These are phyloP conservation scores for Parathielavia appendiculata DNA, from an alignment of 495 filamentous ascomycete genomes.

Conservation along the genomic window DNA sequence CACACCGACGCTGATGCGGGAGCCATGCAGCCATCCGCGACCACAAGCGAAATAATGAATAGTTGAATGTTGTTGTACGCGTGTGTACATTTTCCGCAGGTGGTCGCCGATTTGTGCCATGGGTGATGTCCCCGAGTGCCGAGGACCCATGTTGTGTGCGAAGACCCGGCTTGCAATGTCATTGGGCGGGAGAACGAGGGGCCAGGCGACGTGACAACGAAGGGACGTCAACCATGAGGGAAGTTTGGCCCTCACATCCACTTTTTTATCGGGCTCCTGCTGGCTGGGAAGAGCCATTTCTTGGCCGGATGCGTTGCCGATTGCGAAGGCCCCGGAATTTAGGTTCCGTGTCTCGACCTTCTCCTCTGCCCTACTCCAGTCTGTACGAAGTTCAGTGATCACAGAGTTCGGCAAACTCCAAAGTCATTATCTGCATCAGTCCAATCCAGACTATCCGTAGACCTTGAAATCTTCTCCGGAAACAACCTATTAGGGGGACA, in stretches of 20 bases:
- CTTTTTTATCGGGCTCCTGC: too few species aligned
- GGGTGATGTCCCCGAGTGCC: constrained; percentile 17
- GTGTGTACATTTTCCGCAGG: constrained; percentile 3
- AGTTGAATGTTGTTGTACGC: constrained; percentile 5
- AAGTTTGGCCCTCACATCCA: neutral
- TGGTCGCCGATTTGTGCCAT: constrained; percentile 20
- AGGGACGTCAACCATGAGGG: neutral
- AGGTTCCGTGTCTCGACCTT: too few species aligned
- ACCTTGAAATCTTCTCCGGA: neutral
- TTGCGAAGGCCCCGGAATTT: too few species aligned
- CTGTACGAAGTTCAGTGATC: too few species aligned
- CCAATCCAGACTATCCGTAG: too few species aligned
- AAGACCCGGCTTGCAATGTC: neutral
- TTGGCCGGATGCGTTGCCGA: too few species aligned
- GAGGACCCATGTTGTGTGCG: constrained; percentile 8
- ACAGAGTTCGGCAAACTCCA: too few species aligned
- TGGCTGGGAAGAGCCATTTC: too few species aligned
- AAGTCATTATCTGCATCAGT: too few species aligned
- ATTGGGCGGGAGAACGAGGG: constrained; percentile 12
- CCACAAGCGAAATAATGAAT: neutral
- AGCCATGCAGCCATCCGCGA: constrained; percentile 11
- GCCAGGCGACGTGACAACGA: neutral
- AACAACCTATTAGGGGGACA: neutral
- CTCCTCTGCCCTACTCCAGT: too few species aligned
- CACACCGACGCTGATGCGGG: neutral